phyloP scores from a whole-genome alignment of 257 asterid species.

The Scutellaria galericulata region DNA sequence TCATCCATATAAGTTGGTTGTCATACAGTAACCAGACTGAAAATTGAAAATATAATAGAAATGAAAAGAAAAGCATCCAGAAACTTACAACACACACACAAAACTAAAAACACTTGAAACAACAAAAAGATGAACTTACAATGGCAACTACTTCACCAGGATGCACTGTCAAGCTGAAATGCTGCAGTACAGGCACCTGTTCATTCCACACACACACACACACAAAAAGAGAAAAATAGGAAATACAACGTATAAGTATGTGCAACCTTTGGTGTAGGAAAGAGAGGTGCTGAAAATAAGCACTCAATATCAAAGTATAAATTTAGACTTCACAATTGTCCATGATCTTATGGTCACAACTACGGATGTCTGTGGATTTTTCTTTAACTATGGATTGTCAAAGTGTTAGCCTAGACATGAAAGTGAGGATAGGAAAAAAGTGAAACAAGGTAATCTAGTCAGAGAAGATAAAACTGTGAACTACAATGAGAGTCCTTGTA shows the following conservation, averaged over 20 bases:
- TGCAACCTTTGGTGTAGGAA: conserved; percentile 6
- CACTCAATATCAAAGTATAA: conserved; percentile 22
- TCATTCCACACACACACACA: conserved; percentile 17
- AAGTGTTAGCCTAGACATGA: background rate
- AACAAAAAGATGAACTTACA: conserved; percentile 54
- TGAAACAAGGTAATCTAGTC: conserved; percentile 21
- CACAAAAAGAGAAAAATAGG: conserved; percentile 13
- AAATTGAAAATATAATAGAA: conserved; percentile 8
- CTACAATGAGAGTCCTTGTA: background rate
- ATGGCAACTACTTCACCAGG: conserved; percentile 94
- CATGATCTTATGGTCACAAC: conserved; percentile 15
- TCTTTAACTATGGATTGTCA: conserved; percentile 17
- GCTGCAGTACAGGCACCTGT: conserved; percentile 76
- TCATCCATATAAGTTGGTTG: conserved; percentile 7
- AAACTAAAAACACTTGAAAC: background rate
- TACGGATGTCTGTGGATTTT: background rate
- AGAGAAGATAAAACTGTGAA: conserved; percentile 4
- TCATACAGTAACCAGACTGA: conserved; percentile 18
- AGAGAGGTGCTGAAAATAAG: conserved; percentile 10
- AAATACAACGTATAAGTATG: background rate
- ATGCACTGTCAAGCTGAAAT: conserved; percentile 67
- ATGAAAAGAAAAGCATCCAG: conserved; percentile 20
- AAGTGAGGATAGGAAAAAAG: conserved; percentile 16
- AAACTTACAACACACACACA: conserved; percentile 3
- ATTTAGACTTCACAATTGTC: background rate